Evolutionary conservation across 352 stramenopile genomes (phyloP), one percentile per base, ranked within the genome.

Genomic region (Halophytophthora batemanensis): DNA sequence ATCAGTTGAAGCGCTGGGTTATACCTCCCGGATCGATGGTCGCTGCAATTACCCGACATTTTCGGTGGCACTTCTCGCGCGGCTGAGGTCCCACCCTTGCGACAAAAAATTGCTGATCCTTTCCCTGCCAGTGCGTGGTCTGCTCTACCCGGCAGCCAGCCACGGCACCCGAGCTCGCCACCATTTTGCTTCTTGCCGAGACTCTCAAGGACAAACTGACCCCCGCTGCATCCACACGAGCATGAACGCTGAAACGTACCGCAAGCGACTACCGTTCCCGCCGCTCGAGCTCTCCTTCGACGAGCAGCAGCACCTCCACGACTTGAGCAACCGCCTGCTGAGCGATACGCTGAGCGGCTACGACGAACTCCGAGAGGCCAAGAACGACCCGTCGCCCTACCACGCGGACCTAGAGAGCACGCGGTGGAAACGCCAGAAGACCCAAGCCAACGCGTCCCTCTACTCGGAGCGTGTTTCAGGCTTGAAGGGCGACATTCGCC

Each of bases 241-340:
- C 11, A 56, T 56, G 49, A 47, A 56, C 29, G 18, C 17, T n/a
- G 49, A 56, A 22, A 40, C 38, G 7, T 56, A 56, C 43, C 49
- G 38, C 18, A 40, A 40, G 6, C 46, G 54, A 18, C 72, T 56
- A 11, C 25, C 64, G 46, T 76, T 78, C 43, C 18, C 39, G 21
- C 53, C 62, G 17, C 23, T 78, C 21, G 55, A 62, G 51, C 50
- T 82, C 23, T 63, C 53, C 0, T 40, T 34, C 8, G 66, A 63
- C 13, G 59, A 76, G 43, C 51, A 76, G 52, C 51, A 76, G 31
- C 52, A 59, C 49, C 74, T 56, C 13, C 64, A 77, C 37, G 64
- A 66, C 17, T 58, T 77, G 23, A 66, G 64, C 25, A 41, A 71
- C 47, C 55, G 61, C 33, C 49, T 74, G 33, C 49, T 77, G 36